These are phyloP conservation scores for Populus nigra DNA, from an alignment of 345 rosid species.

Conservation along the genomic window DNA sequence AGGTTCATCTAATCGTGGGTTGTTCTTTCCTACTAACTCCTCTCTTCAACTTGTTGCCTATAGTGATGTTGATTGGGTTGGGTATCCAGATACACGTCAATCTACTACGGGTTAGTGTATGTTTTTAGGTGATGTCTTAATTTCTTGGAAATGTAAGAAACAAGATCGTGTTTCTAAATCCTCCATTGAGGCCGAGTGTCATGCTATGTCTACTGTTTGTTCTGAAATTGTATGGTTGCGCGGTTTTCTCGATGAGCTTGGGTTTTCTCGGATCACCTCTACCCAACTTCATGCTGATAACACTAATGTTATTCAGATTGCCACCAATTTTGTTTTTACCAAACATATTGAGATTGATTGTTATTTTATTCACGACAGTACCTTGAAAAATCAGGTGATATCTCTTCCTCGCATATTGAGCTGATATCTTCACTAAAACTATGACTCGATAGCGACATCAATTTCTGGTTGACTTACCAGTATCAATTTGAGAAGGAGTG, in stretches of 20 bases:
- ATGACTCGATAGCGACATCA: accelerated
- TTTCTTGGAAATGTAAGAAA: neutral
- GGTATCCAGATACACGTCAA: neutral
- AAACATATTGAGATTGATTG: too few species aligned
- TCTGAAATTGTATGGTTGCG: too few species aligned
- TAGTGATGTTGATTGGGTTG: too few species aligned
- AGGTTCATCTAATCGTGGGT: neutral
- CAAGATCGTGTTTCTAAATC: neutral
- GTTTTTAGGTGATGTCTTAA: neutral
- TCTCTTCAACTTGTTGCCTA: too few species aligned
- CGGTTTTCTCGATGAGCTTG: neutral
- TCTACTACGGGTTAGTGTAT: neutral
- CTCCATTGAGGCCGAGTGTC: neutral
- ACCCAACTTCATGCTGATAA: too few species aligned
- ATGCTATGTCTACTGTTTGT: neutral
- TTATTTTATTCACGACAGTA: too few species aligned
- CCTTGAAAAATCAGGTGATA: too few species aligned
- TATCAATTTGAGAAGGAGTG: too few species aligned
- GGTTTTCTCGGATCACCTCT: neutral
- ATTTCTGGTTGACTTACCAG: too few species aligned
- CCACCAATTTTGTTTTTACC: neutral
- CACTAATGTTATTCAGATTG: neutral
- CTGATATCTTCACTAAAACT: too few species aligned
- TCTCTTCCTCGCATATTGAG: too few species aligned
- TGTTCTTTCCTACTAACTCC: neutral